Evolutionary conservation across 768 basidiomycete species (phyloP).

Genomic region (Leccinum boreale): DNA sequence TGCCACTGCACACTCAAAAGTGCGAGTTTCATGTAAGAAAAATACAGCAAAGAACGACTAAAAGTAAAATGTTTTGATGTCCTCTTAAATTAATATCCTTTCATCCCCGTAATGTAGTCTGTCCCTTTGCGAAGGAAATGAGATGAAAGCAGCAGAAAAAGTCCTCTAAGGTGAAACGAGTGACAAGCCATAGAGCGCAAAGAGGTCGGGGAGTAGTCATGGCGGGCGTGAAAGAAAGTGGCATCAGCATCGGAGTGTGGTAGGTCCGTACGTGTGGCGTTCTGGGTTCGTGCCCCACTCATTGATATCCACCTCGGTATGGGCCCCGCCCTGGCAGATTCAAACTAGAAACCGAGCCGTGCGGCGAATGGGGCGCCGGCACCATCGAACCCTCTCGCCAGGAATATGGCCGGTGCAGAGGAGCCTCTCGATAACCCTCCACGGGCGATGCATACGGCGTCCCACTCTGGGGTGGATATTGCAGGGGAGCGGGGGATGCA

Average conservation of each 20-base stretch:
- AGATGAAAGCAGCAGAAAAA: background rate
- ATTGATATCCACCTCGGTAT: slow-evolving; percentile 20
- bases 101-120: slow-evolving; percentile 6
- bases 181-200: background rate
- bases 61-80: background rate
- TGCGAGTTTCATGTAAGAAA: background rate
- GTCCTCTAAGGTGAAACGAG: slow-evolving; percentile 11
- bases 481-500: slow-evolving; percentile 37
- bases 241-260: background rate
- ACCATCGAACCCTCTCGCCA: slow-evolving; percentile 14
- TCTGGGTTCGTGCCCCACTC: background rate
- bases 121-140: background rate
- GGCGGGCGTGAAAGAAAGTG: background rate
- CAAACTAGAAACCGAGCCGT: background rate
- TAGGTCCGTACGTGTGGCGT: background rate
- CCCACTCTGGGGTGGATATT: slow-evolving; percentile 34
- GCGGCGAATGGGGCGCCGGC: background rate
- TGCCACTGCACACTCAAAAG: background rate
- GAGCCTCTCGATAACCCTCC: slow-evolving; percentile 53
- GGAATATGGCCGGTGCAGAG: slow-evolving; percentile 55
- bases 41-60: background rate
- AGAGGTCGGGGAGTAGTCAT: slow-evolving; percentile 14
- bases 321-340: slow-evolving; percentile 31
- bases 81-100: background rate
- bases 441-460: slow-evolving; percentile 20